Evolutionary conservation across 139 green algal species (phyloP).

Genomic region (Chlamydomonas schloesseri): DNA sequence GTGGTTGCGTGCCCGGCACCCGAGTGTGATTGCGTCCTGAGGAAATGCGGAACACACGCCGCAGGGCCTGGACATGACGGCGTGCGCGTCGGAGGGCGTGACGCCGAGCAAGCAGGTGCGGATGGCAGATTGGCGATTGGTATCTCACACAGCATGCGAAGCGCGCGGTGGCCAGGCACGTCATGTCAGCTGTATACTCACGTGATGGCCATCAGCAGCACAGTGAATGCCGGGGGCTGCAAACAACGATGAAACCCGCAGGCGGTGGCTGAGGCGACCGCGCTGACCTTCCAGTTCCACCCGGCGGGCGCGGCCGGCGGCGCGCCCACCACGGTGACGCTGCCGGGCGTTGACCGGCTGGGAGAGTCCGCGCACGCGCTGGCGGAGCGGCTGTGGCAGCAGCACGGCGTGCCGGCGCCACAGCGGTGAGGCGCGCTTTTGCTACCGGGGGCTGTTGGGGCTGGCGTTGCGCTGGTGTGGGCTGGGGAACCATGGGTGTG

Average conservation of each 20-base stretch:
- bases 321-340: not conserved
- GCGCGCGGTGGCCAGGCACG: too few relatives aligned
- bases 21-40: too few relatives aligned
- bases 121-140: too few relatives aligned
- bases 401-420: constrained; percentile 71
- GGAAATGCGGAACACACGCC: too few relatives aligned
- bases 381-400: constrained; percentile 72
- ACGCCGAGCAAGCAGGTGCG: constrained; percentile 34
- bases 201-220: too few relatives aligned
- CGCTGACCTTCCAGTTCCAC: constrained; percentile 82
- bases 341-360: constrained; percentile 62
- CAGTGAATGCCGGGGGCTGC: too few relatives aligned
- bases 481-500: too few relatives aligned
- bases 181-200: too few relatives aligned
- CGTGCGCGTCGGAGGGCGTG: constrained; percentile 48
- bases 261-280: constrained; percentile 58
- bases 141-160: too few relatives aligned
- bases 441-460: not conserved
- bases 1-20: too few relatives aligned
- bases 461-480: not conserved
- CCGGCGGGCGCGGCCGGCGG: not conserved
- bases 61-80: constrained; percentile 79
- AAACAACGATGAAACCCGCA: too few relatives aligned
- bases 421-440: constrained; percentile 70
- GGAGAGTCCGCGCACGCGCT: constrained; percentile 70